Base-by-base conservation (phyloP, 495 filamentous ascomycete species). In the Xylaria castorea region DNA sequence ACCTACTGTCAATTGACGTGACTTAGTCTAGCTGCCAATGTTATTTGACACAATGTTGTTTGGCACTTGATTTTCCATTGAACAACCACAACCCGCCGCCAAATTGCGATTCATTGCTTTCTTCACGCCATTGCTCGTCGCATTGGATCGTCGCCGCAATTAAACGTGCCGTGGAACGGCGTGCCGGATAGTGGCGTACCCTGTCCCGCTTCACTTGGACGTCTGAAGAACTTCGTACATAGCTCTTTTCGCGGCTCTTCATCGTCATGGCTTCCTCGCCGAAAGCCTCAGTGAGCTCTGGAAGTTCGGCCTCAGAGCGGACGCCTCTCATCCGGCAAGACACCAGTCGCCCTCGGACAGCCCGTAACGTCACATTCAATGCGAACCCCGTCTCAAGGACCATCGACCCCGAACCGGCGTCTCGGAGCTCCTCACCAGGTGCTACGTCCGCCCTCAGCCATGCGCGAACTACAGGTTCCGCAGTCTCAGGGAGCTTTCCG, bases 341-440 rank as follows among this genome's bases (percentile, higher is more conserved):
- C 34, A 53, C 78, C 14, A 58, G 48, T n/a, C 80, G 82, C 16
- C 72, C 80, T 12, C 78, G 76, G 58, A 78, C 81, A 22, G 73
- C 76, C 42, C 81, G 85, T 63, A 85, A 77, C 63, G 85, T 87
- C 75, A 86, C 84, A 8, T 87, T 87, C 75, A 84, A 85, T 57
- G 79, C 83, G 25, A 86, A 86, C 66, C 84, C 84, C 66, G 82
- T 86, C 63, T 79, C 79, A 60, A 83, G 84, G 72, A 87, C 85
- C 36, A 85, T 87, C 72, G 83, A 85, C 70, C 83, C 83, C 20
- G 84, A 85, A 30, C 76, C 81, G 11, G 22, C 73, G 44, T 75
- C 78, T 20, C 58, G 76, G 25, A 77, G 74, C 65, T 77, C 78
- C 27, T 78, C 75, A 14, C 75, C 78, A 12, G 58, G 71, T 36